Conservation (phyloP, 345 rosid species). For the Orychophragmus violaceus region DNA sequence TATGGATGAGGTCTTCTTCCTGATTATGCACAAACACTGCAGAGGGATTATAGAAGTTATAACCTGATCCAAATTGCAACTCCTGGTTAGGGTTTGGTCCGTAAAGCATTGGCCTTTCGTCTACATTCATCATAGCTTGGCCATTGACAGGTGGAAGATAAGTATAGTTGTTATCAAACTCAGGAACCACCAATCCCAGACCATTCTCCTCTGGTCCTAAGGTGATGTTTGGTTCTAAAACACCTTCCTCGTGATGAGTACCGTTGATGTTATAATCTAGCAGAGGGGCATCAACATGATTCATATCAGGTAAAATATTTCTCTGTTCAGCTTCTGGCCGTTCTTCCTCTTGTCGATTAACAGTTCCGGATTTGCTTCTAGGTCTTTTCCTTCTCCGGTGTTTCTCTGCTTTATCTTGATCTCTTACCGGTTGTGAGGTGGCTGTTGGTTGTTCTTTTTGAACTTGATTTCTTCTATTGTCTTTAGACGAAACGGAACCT, state of each 20-base stretch:
- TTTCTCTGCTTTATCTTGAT: slow-evolving; percentile 39
- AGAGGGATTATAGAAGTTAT: slow-evolving; percentile 40
- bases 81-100: slow-evolving; percentile 42
- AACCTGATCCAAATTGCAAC: slow-evolving; percentile 40
- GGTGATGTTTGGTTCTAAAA: slow-evolving; percentile 23
- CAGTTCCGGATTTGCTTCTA: slow-evolving; percentile 28
- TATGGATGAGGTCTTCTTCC: slow-evolving; percentile 34
- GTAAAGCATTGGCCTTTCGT: slow-evolving; percentile 52
- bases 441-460: slow-evolving; percentile 31
- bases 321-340: slow-evolving; percentile 32
- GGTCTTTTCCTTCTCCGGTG: slow-evolving; percentile 44
- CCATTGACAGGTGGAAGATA: slow-evolving; percentile 40
- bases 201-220: slow-evolving; percentile 37
- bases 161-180: slow-evolving; percentile 40
- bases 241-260: slow-evolving; percentile 32
- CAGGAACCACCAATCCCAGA: slow-evolving; percentile 34
- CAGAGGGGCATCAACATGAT: slow-evolving; percentile 38
- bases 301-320: slow-evolving; percentile 53
- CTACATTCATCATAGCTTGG: slow-evolving; percentile 48
- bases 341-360: slow-evolving; percentile 34
- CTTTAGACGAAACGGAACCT: slow-evolving; percentile 84
- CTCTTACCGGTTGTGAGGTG: slow-evolving; percentile 25
- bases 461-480: slow-evolving; percentile 39
- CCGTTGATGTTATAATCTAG: slow-evolving; percentile 39
- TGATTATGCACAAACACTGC: slow-evolving; percentile 39